Evolutionary conservation across 1,284 basidiomycete genomes (phyloP).

Genomic region (Sporisorium iseilematis-ciliati): DNA sequence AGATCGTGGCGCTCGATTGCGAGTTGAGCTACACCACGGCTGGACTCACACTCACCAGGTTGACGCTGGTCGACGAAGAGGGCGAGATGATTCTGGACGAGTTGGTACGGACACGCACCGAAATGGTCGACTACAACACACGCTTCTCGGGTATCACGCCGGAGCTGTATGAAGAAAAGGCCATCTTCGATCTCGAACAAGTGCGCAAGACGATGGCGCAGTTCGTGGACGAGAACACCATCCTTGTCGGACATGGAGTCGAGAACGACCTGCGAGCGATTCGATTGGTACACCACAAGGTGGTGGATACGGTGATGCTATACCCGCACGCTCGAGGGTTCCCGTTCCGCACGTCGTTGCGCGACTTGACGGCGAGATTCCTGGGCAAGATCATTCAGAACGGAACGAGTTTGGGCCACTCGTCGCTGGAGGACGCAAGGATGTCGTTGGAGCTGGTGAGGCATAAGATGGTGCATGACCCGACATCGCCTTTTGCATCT

Average conservation of each 20-base stretch:
- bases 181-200: constrained; percentile 44
- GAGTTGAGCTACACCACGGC: constrained; percentile 66
- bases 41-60: constrained; percentile 60
- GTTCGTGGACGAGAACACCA: constrained; percentile 58
- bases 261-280: constrained; percentile 67
- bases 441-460: constrained; percentile 61
- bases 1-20: constrained; percentile 65
- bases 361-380: constrained; percentile 55
- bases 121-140: constrained; percentile 65
- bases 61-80: constrained; percentile 63
- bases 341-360: constrained; percentile 61
- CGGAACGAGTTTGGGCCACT: constrained; percentile 56
- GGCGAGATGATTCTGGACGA: constrained; percentile 62
- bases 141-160: constrained; percentile 64
- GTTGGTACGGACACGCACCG: constrained; percentile 50
- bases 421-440: constrained; percentile 62
- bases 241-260: constrained; percentile 65
- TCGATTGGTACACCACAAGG: constrained; percentile 56
- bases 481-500: constrained; percentile 35
- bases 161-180: constrained; percentile 50
- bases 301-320: constrained; percentile 64
- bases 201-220: constrained; percentile 52
- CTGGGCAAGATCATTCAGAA: constrained; percentile 66
- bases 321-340: constrained; percentile 63
- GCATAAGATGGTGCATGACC: constrained; percentile 50